phyloP scores from a whole-genome alignment of 208 protist genomes.

The Willaertia magna region DNA sequence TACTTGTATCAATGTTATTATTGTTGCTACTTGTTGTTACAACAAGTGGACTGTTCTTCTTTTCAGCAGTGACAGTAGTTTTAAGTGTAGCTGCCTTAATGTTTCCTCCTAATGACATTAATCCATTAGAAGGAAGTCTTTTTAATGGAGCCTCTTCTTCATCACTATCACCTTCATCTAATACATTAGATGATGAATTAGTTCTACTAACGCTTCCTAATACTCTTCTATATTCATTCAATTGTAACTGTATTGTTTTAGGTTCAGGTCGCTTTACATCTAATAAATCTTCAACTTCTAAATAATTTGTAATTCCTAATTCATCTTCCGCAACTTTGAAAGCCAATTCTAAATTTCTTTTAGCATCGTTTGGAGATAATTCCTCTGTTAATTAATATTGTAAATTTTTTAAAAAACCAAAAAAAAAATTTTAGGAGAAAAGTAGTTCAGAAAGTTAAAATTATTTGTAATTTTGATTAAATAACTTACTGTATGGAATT shows the following conservation, averaged over 20 bases:
- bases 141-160: background rate
- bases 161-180: background rate
- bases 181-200: background rate
- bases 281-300: background rate
- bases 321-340: background rate
- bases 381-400: background rate
- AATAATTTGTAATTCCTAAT: background rate
- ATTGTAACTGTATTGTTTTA: background rate
- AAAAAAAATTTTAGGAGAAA: background rate
- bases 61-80: too few relatives aligned
- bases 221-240: background rate
- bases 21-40: too few relatives aligned
- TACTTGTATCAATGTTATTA: too few relatives aligned
- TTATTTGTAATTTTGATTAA: too few relatives aligned
- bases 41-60: too few relatives aligned
- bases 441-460: background rate
- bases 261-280: background rate
- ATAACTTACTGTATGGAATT: background rate
- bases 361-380: background rate
- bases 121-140: too few relatives aligned
- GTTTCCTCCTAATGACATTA: too few relatives aligned
- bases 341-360: background rate
- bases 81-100: too few relatives aligned
- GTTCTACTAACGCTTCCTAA: background rate
- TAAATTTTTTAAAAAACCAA: background rate